phyloP scores from a whole-genome alignment of 768 basidiomycete genomes.

The Kwoniella sp. region DNA sequence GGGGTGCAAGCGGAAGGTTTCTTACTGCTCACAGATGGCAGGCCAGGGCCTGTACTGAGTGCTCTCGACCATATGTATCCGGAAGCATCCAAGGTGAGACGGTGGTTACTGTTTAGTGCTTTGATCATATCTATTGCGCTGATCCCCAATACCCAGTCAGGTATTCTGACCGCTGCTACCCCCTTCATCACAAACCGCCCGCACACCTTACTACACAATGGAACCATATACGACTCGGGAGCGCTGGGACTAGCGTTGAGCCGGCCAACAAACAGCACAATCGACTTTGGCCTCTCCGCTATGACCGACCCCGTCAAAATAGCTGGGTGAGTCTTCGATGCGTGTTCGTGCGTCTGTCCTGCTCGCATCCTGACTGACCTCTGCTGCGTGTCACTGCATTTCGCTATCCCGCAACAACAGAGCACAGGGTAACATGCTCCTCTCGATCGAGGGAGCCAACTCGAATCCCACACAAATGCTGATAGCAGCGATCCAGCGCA shows the following conservation, averaged over 20 bases:
- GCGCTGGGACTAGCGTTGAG: constrained; percentile 49
- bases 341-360: neutral
- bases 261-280: neutral
- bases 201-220: constrained; percentile 47
- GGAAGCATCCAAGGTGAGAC: constrained; percentile 12
- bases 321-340: constrained; percentile 41
- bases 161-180: constrained; percentile 50
- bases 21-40: constrained; percentile 38
- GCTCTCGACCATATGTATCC: constrained; percentile 36
- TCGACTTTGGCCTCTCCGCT: constrained; percentile 39
- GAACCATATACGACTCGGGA: constrained; percentile 30
- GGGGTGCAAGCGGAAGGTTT: constrained; percentile 34
- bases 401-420: constrained; percentile 21
- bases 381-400: neutral
- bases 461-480: constrained; percentile 53
- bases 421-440: constrained; percentile 54
- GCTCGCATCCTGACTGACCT: neutral
- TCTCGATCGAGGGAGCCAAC: constrained; percentile 32
- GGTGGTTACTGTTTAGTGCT: neutral
- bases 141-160: constrained; percentile 26
- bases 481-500: constrained; percentile 47
- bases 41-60: constrained; percentile 33
- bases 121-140: too few species aligned
- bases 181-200: constrained; percentile 54
- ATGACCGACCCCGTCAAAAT: constrained; percentile 33